Percentiles rank a stretch among this genome's conserved stretches.
Conservation (phyloP, 2,329 filamentous ascomycete species). For the Trichothecium sympodiale region DNA sequence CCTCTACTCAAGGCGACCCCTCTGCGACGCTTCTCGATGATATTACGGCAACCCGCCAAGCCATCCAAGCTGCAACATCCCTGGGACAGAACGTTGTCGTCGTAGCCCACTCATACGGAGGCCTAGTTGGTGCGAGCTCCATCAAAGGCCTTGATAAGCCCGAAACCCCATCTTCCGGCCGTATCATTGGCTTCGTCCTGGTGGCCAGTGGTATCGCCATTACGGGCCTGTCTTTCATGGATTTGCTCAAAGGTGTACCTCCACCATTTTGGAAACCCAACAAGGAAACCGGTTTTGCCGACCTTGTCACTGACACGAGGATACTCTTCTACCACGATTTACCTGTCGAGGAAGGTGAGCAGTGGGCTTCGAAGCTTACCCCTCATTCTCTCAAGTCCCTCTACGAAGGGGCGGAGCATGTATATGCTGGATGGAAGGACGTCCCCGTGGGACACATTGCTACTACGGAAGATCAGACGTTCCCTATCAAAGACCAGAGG, state of each 20-base stretch:
- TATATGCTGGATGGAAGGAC: constrained; percentile 35
- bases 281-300: constrained; percentile 26
- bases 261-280: constrained; percentile 30
- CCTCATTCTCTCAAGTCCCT: constrained; percentile 30
- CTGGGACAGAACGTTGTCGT: constrained; percentile 32
- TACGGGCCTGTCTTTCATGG: constrained; percentile 27
- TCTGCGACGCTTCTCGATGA: constrained; percentile 28
- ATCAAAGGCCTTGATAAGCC: constrained; percentile 27
- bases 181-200: constrained; percentile 31
- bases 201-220: constrained; percentile 32
- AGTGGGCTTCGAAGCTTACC: constrained; percentile 28
- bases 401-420: constrained; percentile 30
- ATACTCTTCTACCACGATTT: constrained; percentile 41
- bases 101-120: constrained; percentile 37
- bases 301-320: constrained; percentile 22
- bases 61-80: constrained; percentile 22
- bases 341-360: constrained; percentile 26
- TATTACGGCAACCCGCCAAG: constrained; percentile 23
- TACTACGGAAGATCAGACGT: constrained; percentile 26
- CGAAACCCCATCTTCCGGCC: constrained; percentile 13
- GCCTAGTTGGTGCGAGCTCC: constrained; percentile 32
- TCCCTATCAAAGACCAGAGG: constrained; percentile 27
- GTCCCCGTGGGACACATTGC: constrained; percentile 35
- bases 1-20: constrained; percentile 22
- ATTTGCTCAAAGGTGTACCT: constrained; percentile 26